These are phyloP conservation scores for Colletotrichum australisinense DNA, from an alignment of 2,329 filamentous ascomycete genomes.

Conservation along the genomic window DNA sequence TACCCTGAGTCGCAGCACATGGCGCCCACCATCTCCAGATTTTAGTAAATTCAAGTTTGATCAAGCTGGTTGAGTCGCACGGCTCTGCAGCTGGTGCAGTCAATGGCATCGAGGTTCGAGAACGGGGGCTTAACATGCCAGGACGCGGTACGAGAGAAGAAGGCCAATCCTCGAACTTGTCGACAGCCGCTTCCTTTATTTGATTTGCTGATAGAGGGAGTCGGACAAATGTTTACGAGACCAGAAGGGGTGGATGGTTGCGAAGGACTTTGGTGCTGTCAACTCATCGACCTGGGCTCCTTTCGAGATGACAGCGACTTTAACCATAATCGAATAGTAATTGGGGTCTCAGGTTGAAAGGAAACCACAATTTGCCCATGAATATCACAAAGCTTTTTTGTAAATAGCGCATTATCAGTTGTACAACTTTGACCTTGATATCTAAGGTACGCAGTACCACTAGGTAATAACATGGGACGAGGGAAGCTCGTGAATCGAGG, in stretches of 20 bases:
- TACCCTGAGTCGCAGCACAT: background rate
- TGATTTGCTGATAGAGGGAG: background rate
- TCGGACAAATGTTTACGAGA: background rate
- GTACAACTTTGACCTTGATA: background rate
- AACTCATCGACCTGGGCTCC: background rate
- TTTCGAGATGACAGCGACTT: background rate
- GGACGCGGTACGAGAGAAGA: background rate
- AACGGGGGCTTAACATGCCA: too few species aligned
- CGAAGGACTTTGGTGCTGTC: background rate
- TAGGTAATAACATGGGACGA: background rate
- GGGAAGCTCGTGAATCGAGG: background rate
- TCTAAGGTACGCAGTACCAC: background rate
- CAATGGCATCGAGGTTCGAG: background rate
- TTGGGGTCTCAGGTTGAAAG: accelerated
- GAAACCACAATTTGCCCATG: background rate
- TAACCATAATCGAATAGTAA: background rate
- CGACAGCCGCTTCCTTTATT: background rate
- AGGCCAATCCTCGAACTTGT: background rate
- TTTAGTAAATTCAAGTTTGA: background rate
- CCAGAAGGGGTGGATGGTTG: background rate
- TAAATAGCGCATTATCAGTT: background rate
- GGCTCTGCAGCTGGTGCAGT: background rate
- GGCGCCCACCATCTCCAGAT: background rate
- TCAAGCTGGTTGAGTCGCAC: background rate
- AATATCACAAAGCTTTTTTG: background rate